A percentile compares a stretch with the other conserved stretches of the same genome.
These are phyloP conservation scores for Piper betle DNA, from an alignment of 164 flowering plant genomes.

Conservation along the genomic window DNA sequence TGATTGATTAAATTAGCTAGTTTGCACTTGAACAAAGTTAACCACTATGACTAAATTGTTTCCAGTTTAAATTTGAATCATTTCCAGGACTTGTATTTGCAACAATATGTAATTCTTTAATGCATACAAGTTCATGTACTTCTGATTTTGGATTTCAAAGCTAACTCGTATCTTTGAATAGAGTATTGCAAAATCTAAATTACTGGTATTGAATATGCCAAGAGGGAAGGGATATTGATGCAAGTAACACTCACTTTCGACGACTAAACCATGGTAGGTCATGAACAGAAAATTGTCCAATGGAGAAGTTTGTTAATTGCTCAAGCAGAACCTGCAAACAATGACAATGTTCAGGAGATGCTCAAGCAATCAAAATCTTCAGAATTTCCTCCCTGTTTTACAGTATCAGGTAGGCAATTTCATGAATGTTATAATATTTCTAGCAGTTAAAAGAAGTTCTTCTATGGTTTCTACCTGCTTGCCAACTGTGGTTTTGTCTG, in stretches of 20 bases:
- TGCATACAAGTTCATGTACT: background rate
- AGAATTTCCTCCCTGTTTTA: background rate
- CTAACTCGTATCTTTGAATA: background rate
- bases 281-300: constrained; percentile 83
- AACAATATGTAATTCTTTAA: background rate
- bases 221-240: background rate
- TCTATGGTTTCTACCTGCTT: constrained; percentile 25
- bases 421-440: background rate
- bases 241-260: constrained; percentile 34
- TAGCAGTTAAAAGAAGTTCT: background rate
- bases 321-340: constrained; percentile 55
- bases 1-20: no score
- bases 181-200: background rate
- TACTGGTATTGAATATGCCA: no score
- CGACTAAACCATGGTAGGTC: constrained; percentile 63
- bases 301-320: constrained; percentile 60
- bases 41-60: no score
- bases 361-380: background rate
- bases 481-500: constrained; percentile 41
- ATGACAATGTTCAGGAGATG: background rate
- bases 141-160: background rate
- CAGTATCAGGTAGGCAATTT: background rate
- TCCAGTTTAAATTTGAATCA: no score
- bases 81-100: no score
- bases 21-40: no score